These are phyloP conservation scores for Trichocladium uniseriatum DNA, from an alignment of 495 filamentous ascomycete genomes.

Conservation along the genomic window DNA sequence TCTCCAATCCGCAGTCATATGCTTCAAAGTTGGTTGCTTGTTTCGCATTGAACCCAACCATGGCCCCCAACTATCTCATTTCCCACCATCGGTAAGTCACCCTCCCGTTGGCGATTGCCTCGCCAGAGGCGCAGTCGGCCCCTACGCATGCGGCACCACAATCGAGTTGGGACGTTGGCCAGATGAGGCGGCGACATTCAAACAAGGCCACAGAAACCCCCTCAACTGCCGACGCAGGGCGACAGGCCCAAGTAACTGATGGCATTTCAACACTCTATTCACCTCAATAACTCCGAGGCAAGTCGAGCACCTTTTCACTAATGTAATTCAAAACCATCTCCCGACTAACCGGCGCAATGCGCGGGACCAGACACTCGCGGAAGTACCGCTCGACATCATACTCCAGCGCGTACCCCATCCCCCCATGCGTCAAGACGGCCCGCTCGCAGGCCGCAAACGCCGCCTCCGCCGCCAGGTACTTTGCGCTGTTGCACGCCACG, in stretches of 20 bases:
- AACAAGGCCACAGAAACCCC: too few species aligned
- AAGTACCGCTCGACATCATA: slow-evolving; percentile 73
- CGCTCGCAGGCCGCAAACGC: slow-evolving; percentile 66
- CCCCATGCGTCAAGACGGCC: slow-evolving; percentile 57
- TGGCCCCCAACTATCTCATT: too few species aligned
- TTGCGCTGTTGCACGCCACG: slow-evolving; percentile 65
- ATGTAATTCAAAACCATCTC: slow-evolving; percentile 79
- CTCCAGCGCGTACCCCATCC: slow-evolving; percentile 71
- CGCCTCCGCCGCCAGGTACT: slow-evolving; percentile 72
- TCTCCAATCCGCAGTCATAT: too few species aligned
- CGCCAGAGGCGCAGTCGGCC: too few species aligned
- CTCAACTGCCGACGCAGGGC: too few species aligned
- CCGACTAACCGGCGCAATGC: slow-evolving; percentile 65
- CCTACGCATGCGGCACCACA: too few species aligned
- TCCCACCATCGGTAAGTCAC: too few species aligned
- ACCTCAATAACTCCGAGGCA: slow-evolving; percentile 46
- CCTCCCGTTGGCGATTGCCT: too few species aligned
- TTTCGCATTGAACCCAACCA: too few species aligned
- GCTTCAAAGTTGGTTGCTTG: too few species aligned
- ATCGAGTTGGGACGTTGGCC: too few species aligned
- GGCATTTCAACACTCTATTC: neutral
- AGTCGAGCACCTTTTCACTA: slow-evolving; percentile 57
- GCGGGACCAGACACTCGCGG: slow-evolving; percentile 62
- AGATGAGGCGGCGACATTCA: too few species aligned
- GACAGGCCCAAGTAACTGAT: neutral